Percentiles rank a stretch among this genome's conserved stretches.
Conservation (phyloP, 2,329 filamentous ascomycete species). For the Calonectria multiphialidica region DNA sequence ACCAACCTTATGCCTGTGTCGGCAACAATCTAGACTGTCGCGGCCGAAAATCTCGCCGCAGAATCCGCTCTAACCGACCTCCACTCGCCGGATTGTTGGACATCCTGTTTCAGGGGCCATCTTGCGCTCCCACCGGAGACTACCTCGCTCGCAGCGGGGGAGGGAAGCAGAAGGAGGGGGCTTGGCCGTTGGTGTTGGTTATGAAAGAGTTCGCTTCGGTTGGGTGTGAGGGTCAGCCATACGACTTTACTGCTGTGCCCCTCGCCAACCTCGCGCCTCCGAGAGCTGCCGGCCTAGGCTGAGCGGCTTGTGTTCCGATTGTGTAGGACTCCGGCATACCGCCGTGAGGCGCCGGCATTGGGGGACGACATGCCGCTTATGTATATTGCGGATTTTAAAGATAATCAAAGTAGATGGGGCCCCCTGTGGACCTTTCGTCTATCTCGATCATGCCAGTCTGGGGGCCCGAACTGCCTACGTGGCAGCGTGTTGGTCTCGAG, state of each 20-base stretch:
- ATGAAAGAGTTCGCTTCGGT: neutral
- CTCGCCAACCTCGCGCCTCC: constrained; percentile 6
- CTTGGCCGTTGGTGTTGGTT: constrained; percentile 12
- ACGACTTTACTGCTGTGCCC: constrained; percentile 21
- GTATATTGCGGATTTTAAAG: constrained; percentile 2
- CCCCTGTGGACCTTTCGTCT: constrained; percentile 22
- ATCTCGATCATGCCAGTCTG: constrained; percentile 27
- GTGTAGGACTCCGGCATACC: constrained; percentile 23
- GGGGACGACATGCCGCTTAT: constrained; percentile 24
- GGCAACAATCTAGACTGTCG: constrained; percentile 36
- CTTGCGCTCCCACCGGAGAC: constrained; percentile 7
- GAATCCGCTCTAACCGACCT: constrained; percentile 36
- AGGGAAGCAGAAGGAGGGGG: neutral
- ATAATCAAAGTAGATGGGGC: constrained; percentile 12
- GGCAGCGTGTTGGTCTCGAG: constrained; percentile 13
- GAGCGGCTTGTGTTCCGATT: constrained; percentile 23
- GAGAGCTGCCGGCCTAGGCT: constrained; percentile 20
- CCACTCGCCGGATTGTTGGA: constrained; percentile 9
- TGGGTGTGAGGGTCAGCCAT: constrained; percentile 19
- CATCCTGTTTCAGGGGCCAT: constrained; percentile 15
- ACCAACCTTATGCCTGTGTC: constrained; percentile 27
- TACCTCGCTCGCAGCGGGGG: constrained; percentile 3
- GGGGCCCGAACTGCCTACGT: constrained; percentile 18
- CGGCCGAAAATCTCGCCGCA: constrained; percentile 42
- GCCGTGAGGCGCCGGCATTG: constrained; percentile 25